Evolutionary conservation across 805 yeast species (phyloP).

Genomic region (Blastobotrys attinorum): DNA sequence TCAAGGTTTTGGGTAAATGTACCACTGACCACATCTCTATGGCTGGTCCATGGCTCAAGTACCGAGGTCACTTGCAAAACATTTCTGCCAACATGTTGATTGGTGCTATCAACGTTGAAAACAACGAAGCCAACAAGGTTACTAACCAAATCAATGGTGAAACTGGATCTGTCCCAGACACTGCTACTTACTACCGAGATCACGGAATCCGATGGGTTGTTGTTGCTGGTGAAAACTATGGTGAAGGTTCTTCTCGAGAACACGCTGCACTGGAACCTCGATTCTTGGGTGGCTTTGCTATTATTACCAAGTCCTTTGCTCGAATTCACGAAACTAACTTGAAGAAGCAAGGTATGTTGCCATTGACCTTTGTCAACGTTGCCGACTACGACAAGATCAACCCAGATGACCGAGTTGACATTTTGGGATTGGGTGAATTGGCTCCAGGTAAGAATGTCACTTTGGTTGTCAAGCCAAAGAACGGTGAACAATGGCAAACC

Average conservation of each 20-base stretch:
- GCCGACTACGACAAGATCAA: conserved; percentile 91
- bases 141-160: conserved; percentile 88
- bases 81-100: conserved; percentile 98
- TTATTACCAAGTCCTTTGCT: conserved; percentile 95
- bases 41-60: conserved; percentile 99
- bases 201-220: conserved; percentile 93
- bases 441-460: conserved; percentile 91
- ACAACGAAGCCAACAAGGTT: conserved; percentile 86
- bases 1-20: conserved; percentile 93
- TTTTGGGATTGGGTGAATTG: conserved; percentile 71
- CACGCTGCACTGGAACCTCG: conserved; percentile 99
- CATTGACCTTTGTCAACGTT: conserved; percentile 85
- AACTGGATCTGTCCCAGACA: conserved; percentile 93
- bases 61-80: conserved; percentile 99
- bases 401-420: conserved; percentile 83
- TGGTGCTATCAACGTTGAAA: conserved; percentile 97
- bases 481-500: conserved; percentile 81
- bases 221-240: conserved; percentile 96
- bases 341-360: conserved; percentile 98
- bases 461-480: conserved; percentile 62
- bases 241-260: conserved; percentile 99
- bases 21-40: conserved; percentile 98
- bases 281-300: conserved; percentile 96
- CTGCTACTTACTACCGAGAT: conserved; percentile 92
- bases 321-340: conserved; percentile 99